A percentile compares a stretch with the other conserved stretches of the same genome.
Evolutionary conservation across 2,329 filamentous ascomycete species (phyloP).

Genomic region (Karstenula rhodostoma): DNA sequence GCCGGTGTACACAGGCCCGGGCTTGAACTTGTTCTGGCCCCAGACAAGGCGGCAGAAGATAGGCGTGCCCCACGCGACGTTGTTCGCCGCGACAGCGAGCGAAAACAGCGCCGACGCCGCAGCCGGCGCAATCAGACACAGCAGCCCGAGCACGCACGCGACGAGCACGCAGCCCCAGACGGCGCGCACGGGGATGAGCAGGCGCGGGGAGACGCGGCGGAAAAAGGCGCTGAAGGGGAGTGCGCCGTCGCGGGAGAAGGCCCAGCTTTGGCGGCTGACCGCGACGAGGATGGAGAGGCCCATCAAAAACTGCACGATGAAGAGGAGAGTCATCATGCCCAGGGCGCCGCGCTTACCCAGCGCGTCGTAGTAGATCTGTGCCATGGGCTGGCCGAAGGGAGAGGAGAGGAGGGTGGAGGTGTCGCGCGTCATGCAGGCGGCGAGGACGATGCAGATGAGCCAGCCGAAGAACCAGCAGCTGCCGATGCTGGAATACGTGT

Average conservation of each 20-base stretch:
- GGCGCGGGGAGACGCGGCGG: constrained; percentile 61
- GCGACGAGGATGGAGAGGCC: constrained; percentile 66
- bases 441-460: constrained; percentile 65
- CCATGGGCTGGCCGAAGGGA: constrained; percentile 67
- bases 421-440: constrained; percentile 64
- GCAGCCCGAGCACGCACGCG: constrained; percentile 63
- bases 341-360: constrained; percentile 67
- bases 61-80: constrained; percentile 67
- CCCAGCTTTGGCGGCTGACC: constrained; percentile 68
- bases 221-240: constrained; percentile 68
- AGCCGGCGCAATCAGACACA: constrained; percentile 65
- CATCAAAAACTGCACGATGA: constrained; percentile 70
- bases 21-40: constrained; percentile 65
- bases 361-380: constrained; percentile 68
- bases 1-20: constrained; percentile 68
- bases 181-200: constrained; percentile 66
- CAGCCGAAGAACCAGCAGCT: constrained; percentile 66
- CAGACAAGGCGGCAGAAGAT: constrained; percentile 67
- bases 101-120: constrained; percentile 68
- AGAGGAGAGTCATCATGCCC: constrained; percentile 65
- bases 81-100: constrained; percentile 66
- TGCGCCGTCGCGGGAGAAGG: constrained; percentile 69
- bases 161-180: constrained; percentile 63
- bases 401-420: constrained; percentile 58
- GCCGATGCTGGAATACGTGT: constrained; percentile 14